Evolutionary conservation across 108 stramenopile genomes (phyloP), one percentile per base, ranked within the genome.

Genomic region (Ochromonas danica): DNA sequence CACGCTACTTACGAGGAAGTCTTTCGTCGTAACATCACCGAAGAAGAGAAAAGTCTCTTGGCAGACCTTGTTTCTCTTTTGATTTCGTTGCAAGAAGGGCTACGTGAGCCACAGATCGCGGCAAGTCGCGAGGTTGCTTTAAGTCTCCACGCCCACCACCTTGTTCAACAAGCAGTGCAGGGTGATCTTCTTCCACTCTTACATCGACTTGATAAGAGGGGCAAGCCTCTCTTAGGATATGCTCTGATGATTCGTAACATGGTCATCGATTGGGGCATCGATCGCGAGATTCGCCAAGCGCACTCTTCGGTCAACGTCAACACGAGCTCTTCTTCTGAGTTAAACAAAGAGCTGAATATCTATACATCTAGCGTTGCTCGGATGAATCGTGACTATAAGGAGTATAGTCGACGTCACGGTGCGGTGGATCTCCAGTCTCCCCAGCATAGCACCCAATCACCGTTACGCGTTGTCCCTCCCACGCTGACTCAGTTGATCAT

Each of bases 161-260:
- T 62, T 40, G 42, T 83, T 41, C 87, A 87, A 78, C 79, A 87
- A 62, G 65, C 85, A 51, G 57, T 81, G 1, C 83, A 84, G 77
- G 81, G 80, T n/a, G 81, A 84, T 38, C 40, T 87, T 14, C 28
- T 84, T 0, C 83, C 82, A 0, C 67, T 84, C 14, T 80, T 87
- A 33, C 85, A 87, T 45, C 33, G 87, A 25, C 82, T 85, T 1
- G 85, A 86, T 77, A 87, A 87, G 61, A 79, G 83, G 51, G 83
- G 83, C 40, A 39, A 84, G 2, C 61, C 77, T 31, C 79, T 86
- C 63, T 71, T 87, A 40, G 51, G 1, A 42, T 62, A 70, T 0
- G 3, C 83, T n/a, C 57, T 87, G 17, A 82, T 85, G 79, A 77
- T 86, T 31, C 42, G 57, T 0, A 28, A 41, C 33, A 33, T 79